Evolutionary conservation across 805 yeast species (phyloP).

Genomic region (Hanseniaspora occidentalis): DNA sequence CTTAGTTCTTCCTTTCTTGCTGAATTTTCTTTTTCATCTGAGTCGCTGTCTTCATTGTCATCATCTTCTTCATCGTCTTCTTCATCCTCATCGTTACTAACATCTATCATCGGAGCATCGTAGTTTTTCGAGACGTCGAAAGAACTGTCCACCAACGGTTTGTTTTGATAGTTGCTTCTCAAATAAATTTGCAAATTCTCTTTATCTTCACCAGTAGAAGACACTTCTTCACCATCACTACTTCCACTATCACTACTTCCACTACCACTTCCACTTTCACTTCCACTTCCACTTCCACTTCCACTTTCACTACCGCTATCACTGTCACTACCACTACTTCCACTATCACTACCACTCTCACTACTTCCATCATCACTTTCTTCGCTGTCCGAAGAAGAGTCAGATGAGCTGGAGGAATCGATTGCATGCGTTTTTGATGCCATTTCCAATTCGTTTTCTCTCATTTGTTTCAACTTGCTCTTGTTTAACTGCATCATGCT

Average conservation of each 20-base stretch:
- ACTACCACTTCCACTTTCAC: neutral
- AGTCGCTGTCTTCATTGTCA: constrained; percentile 45
- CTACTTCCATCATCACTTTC: constrained; percentile 2
- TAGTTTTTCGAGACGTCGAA: too few relatives aligned
- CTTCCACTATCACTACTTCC: constrained; percentile 14
- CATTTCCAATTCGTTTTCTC: too few relatives aligned
- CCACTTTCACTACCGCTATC: constrained; percentile 7
- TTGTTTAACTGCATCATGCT: too few relatives aligned
- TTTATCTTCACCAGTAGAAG: constrained; percentile 1
- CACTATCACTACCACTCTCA: constrained; percentile 7
- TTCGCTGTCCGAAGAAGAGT: constrained; percentile 1
- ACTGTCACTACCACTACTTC: constrained; percentile 5
- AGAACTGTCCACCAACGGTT: too few relatives aligned
- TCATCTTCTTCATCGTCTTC: constrained; percentile 30
- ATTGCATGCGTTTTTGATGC: too few relatives aligned
- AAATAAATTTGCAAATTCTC: constrained; percentile 13
- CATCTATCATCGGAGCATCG: constrained; percentile 16
- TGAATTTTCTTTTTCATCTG: constrained; percentile 42
- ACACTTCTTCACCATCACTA: constrained; percentile 5
- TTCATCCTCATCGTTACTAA: constrained; percentile 16
- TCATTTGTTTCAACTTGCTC: too few relatives aligned
- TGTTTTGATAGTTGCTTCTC: too few relatives aligned
- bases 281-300: too few relatives aligned
- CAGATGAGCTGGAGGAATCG: constrained; percentile 3
- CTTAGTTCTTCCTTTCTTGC: constrained; percentile 41